phyloP scores from a whole-genome alignment of 169 alveolate genomes.

The Babesia bigemina region DNA sequence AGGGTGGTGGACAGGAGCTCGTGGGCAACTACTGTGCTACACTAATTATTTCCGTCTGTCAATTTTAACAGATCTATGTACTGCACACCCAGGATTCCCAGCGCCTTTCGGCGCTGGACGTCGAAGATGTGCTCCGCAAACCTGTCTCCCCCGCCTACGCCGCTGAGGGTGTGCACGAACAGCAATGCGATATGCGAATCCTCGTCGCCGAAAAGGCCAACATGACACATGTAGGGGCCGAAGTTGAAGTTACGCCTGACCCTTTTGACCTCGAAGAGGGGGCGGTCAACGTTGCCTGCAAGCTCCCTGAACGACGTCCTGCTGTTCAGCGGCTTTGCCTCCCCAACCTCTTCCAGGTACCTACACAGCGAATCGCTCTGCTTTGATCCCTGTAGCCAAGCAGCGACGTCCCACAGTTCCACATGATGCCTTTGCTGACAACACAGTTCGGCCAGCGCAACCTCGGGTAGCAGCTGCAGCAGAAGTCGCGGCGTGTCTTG shows the following conservation, averaged over 20 bases:
- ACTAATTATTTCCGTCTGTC: too few relatives aligned
- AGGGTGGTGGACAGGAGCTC: too few relatives aligned
- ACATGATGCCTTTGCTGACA: background rate
- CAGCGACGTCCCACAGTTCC: conserved; percentile 20
- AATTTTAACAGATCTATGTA: background rate
- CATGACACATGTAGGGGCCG: conserved; percentile 62
- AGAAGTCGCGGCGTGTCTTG: conserved; percentile 42
- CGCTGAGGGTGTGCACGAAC: conserved; percentile 2
- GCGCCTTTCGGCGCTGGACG: conserved; percentile 6
- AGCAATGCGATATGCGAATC: background rate
- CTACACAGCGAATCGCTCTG: conserved; percentile 3
- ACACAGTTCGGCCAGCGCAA: conserved; percentile 29
- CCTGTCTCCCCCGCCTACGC: background rate
- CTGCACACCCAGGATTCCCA: conserved; percentile 21
- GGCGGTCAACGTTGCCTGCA: conserved; percentile 8
- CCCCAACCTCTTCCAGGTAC: conserved; percentile 16
- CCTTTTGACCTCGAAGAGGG: conserved; percentile 15
- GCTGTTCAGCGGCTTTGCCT: background rate
- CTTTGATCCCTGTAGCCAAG: conserved; percentile 29
- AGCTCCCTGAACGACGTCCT: background rate
- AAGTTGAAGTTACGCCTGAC: conserved; percentile 18
- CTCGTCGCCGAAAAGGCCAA: conserved; percentile 21
- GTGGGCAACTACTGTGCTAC: too few relatives aligned
- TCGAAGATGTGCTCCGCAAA: conserved; percentile 5
- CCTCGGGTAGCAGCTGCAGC: conserved; percentile 24